Conservation (phyloP, 2,329 filamentous ascomycete species). For the Neopestalotiopsis sp. region DNA sequence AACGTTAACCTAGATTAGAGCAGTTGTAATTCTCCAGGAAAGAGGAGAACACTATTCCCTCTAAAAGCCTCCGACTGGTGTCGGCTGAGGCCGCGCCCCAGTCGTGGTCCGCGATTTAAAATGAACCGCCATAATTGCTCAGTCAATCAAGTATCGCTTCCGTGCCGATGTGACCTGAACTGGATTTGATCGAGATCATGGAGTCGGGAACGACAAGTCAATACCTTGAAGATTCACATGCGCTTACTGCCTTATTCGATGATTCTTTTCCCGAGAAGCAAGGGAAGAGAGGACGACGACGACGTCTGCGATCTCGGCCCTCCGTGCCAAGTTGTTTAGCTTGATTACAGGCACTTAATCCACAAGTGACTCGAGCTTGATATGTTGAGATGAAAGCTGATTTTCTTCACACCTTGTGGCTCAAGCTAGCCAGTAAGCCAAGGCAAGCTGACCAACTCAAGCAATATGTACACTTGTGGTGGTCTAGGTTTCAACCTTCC, state of each 20-base stretch:
- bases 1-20: background rate
- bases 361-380: too few species aligned
- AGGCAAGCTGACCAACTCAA: background rate
- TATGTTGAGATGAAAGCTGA: too few species aligned
- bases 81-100: background rate
- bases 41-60: background rate
- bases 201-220: too few species aligned
- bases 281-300: background rate
- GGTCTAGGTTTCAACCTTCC: background rate
- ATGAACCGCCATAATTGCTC: conserved; percentile 8
- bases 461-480: background rate
- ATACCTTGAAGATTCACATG: too few species aligned
- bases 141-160: conserved; percentile 3
- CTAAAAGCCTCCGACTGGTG: background rate
- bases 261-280: too few species aligned
- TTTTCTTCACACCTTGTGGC: too few species aligned
- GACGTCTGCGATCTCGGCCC: background rate
- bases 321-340: background rate
- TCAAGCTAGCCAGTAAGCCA: too few species aligned
- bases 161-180: conserved; percentile 6
- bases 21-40: background rate
- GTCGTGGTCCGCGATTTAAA: conserved; percentile 7
- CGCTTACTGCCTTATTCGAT: too few species aligned
- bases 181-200: background rate
- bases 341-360: background rate